These are phyloP conservation scores for Irpex sp. DNA, from an alignment of 1,284 basidiomycete genomes.

Conservation along the genomic window DNA sequence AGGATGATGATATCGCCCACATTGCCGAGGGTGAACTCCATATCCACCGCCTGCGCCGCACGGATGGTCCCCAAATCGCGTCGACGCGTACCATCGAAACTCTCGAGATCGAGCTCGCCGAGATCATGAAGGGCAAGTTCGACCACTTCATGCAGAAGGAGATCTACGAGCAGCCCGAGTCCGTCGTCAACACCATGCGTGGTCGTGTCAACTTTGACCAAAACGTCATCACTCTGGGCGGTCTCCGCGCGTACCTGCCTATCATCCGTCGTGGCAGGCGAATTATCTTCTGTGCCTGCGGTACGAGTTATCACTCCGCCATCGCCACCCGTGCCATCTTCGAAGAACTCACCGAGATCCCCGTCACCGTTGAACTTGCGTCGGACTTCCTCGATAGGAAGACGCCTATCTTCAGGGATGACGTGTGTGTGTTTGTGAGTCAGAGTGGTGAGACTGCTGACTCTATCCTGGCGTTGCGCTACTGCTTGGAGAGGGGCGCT, in stretches of 20 bases:
- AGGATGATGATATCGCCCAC: conserved; percentile 99
- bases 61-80: conserved; percentile 63
- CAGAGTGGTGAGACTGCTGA: conserved; percentile 99
- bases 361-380: conserved; percentile 95
- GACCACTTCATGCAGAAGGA: conserved; percentile 99
- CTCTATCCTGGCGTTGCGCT: conserved; percentile 94
- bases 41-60: conserved; percentile 95
- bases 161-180: conserved; percentile 99
- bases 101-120: conserved; percentile 97
- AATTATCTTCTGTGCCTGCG: conserved; percentile 97
- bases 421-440: conserved; percentile 95
- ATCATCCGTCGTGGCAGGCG: conserved; percentile 95
- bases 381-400: conserved; percentile 99
- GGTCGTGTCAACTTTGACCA: conserved; percentile 99
- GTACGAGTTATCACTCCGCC: conserved; percentile 97
- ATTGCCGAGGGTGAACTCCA: conserved; percentile 96
- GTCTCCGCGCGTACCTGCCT: conserved; percentile 91
- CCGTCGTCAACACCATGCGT: conserved; percentile 99
- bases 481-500: conserved; percentile 95
- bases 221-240: conserved; percentile 90
- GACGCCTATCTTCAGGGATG: conserved; percentile 99
- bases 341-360: conserved; percentile 98
- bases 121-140: conserved; percentile 99
- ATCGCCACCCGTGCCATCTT: conserved; percentile 98
- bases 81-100: conserved; percentile 97